phyloP scores from a whole-genome alignment of 108 stramenopile species.

The Skeletonema potamos region DNA sequence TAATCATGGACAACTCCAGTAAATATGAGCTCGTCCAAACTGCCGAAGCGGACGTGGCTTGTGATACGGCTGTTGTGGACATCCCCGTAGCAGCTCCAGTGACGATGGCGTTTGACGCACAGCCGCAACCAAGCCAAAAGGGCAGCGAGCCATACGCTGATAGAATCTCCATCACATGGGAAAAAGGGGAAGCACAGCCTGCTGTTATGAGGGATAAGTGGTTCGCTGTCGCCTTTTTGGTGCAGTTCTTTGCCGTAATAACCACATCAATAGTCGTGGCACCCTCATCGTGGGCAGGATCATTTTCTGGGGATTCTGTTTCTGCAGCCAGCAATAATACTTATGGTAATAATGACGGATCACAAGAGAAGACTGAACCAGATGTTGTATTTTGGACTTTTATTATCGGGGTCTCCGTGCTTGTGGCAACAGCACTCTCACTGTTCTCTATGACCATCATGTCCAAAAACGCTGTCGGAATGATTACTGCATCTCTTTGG shows the following conservation, averaged over 20 bases:
- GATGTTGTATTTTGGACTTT: not conserved
- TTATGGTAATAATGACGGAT: not conserved
- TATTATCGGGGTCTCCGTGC: not conserved
- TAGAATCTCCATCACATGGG: conserved; percentile 25
- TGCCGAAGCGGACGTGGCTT: not conserved
- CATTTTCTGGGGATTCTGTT: not conserved
- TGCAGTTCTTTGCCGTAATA: conserved; percentile 30
- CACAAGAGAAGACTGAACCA: not conserved
- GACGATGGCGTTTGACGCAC: not conserved
- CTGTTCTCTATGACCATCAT: not conserved
- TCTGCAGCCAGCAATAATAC: not conserved
- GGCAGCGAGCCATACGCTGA: conserved; percentile 3
- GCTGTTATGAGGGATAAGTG: conserved; percentile 49
- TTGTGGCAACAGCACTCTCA: not conserved
- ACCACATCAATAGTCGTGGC: conserved; percentile 5
- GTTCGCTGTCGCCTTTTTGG: conserved; percentile 55
- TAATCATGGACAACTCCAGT: not conserved
- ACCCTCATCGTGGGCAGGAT: not conserved
- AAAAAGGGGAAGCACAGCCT: conserved; percentile 39
- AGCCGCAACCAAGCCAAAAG: not conserved
- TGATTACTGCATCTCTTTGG: conserved; percentile 27
- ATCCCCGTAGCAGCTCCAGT: not conserved
- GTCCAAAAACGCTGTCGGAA: conserved; percentile 16
- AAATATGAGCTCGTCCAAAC: not conserved
- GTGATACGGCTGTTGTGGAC: not conserved